Conservation (phyloP, 257 asterid genomes). For the Echium plantagineum region DNA sequence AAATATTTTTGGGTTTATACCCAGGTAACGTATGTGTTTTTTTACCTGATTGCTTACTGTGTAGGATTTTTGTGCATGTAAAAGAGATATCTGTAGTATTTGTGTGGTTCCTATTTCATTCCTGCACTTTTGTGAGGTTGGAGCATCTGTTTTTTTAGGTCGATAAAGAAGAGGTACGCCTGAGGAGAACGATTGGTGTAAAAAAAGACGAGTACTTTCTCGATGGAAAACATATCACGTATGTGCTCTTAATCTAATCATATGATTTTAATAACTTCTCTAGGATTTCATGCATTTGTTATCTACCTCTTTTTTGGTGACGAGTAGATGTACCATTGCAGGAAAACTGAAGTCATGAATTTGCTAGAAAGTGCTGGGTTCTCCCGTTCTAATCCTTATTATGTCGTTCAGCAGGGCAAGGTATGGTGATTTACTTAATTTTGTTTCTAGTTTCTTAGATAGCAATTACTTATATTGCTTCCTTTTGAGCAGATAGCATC, state of each 20-base stretch:
- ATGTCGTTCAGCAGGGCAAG: slow-evolving; percentile 99
- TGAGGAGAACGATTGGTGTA: slow-evolving; percentile 91
- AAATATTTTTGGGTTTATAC: no score
- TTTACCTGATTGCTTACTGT: not conserved
- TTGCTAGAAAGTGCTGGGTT: slow-evolving; percentile 99
- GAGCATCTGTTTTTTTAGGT: slow-evolving; percentile 39
- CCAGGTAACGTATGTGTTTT: no score
- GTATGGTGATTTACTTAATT: slow-evolving; percentile 22
- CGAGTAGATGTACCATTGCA: slow-evolving; percentile 28
- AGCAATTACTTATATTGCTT: slow-evolving; percentile 18
- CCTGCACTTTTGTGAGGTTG: slow-evolving; percentile 9
- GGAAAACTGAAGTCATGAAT: slow-evolving; percentile 98
- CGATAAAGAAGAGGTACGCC: slow-evolving; percentile 94
- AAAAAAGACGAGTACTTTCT: slow-evolving; percentile 93
- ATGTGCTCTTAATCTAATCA: slow-evolving; percentile 20
- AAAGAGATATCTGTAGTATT: not conserved
- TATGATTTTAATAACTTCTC: slow-evolving; percentile 6
- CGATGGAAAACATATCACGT: slow-evolving; percentile 99
- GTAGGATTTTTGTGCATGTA: not conserved
- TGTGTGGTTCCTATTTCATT: not conserved
- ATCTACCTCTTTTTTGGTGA: slow-evolving; percentile 10
- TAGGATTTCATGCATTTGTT: slow-evolving; percentile 5
- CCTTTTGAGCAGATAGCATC: slow-evolving; percentile 63
- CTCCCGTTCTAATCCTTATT: slow-evolving; percentile 98
- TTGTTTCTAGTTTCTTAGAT: slow-evolving; percentile 4